These are phyloP conservation scores for Suaeda aralocaspica DNA, from an alignment of 148 eudicot genomes.

Conservation along the genomic window DNA sequence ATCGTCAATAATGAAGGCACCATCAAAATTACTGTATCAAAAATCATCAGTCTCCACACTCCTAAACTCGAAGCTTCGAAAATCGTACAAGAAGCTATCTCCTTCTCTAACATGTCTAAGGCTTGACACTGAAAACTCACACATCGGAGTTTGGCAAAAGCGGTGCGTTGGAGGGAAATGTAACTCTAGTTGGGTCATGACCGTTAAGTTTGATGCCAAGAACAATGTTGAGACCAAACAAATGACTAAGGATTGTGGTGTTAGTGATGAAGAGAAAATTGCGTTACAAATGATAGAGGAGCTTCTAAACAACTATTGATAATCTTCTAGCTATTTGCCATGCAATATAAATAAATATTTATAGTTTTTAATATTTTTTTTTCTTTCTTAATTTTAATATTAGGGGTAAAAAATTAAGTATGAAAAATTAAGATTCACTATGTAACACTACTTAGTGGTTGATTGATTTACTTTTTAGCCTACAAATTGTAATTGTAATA, in stretches of 20 bases:
- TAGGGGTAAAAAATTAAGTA: no score
- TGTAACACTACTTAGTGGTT: no score
- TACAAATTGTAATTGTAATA: no score
- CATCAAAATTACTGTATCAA: not conserved
- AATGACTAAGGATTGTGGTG: slow-evolving; percentile 1
- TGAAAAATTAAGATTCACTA: no score
- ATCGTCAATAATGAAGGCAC: not conserved
- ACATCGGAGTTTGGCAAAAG: slow-evolving; percentile 59
- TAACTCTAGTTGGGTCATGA: slow-evolving; percentile 52
- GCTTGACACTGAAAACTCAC: slow-evolving; percentile 47
- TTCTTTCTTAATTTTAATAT: no score
- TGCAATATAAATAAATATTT: no score
- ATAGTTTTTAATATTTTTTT: no score
- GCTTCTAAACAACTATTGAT: slow-evolving; percentile 35
- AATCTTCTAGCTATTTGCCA: not conserved
- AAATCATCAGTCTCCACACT: slow-evolving; percentile 10
- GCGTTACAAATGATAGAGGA: slow-evolving; percentile 73
- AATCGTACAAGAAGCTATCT: slow-evolving; percentile 29
- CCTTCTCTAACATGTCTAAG: slow-evolving; percentile 54
- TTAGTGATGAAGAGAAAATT: slow-evolving; percentile 53
- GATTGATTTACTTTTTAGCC: no score
- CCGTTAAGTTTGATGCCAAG: slow-evolving; percentile 34
- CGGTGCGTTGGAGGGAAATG: slow-evolving; percentile 33
- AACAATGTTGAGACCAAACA: not conserved
- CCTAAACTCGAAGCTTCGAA: slow-evolving; percentile 44